Evolutionary conservation across 345 rosid species (phyloP), one percentile per base, ranked within the genome.

Genomic region (Citropsis articulata): DNA sequence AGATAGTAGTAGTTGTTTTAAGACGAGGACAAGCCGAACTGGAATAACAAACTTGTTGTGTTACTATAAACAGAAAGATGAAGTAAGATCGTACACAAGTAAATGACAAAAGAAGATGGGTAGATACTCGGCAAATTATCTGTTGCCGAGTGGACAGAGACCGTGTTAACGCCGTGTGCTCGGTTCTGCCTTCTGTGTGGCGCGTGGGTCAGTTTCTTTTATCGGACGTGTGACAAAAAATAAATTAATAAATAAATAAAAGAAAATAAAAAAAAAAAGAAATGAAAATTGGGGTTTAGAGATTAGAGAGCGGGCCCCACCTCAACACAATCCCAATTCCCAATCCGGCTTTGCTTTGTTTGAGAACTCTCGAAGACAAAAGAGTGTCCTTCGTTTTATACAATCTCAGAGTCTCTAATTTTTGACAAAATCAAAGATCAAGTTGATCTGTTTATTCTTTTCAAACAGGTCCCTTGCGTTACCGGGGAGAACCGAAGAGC

Each of bases 301-400:
- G 22, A 68, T 24, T 27, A 25, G 45, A 21, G 42, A 6, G 18
- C 14, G 36, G 84, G 84, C 5, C 81, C 81, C 78, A n/a, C 56
- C 14, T 6, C 8, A 22, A 33, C 75, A 50, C 67, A 57, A 27
- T 28, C 50, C 81, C 76, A 73, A 69, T 81, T 28, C 50, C 81
- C 76, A 73, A 69, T 81, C 78, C 74, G 84, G 74, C 66, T 60
- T 38, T 56, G 76, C 60, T 77, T 81, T 40, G 42, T 71, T 73
- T 72, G 36, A 30, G 73, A 36, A 69, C 55, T 33, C 73, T 66
- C 36, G 42, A 81, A 24, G 77, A 66, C 74, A 50, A 72, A 75
- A 60, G 72, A 68, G 63, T n/a, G 66, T 62, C 40, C n/a, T 42
- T 71, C 14, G 13, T 56, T 57, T 55, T 65, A 22, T 50, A 30